phyloP scores from a whole-genome alignment of 1,284 basidiomycete species.

The Sutorius eximius region DNA sequence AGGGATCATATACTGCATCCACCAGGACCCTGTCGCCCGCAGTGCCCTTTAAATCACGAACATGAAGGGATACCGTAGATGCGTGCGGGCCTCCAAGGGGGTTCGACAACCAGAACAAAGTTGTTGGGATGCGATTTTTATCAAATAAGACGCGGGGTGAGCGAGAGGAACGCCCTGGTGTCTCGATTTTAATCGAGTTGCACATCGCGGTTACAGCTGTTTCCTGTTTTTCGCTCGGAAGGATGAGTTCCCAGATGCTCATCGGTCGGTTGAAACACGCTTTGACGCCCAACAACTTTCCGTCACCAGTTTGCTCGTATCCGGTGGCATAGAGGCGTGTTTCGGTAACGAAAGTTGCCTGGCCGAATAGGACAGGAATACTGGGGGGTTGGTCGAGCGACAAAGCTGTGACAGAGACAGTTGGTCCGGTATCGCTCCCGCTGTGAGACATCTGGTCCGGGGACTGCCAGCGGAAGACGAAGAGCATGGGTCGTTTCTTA shows the following conservation, averaged over 20 bases:
- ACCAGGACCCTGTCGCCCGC: constrained; percentile 18
- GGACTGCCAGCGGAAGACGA: constrained; percentile 46
- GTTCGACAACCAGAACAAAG: constrained; percentile 57
- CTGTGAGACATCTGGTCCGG: background rate
- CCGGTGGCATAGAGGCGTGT: constrained; percentile 56
- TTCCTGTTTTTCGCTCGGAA: constrained; percentile 10
- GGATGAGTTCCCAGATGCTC: constrained; percentile 53
- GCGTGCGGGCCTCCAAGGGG: constrained; percentile 59
- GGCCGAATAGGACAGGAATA: constrained; percentile 46
- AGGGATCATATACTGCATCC: constrained; percentile 42
- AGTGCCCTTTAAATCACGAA: constrained; percentile 34
- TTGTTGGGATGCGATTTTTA: constrained; percentile 22
- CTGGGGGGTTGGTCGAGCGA: constrained; percentile 14
- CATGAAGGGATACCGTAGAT: constrained; percentile 53
- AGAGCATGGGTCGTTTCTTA: constrained; percentile 50
- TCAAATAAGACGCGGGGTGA: constrained; percentile 52
- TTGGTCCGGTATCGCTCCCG: background rate
- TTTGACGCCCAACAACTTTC: constrained; percentile 58
- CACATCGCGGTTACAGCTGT: constrained; percentile 12
- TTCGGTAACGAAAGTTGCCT: constrained; percentile 51
- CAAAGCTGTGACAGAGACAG: constrained; percentile 13
- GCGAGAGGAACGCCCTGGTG: constrained; percentile 48
- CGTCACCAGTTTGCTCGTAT: constrained; percentile 57
- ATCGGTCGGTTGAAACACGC: constrained; percentile 64
- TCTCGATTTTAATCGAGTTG: constrained; percentile 40